Evolutionary conservation across 768 basidiomycete genomes (phyloP).

Genomic region (Russula emetica): DNA sequence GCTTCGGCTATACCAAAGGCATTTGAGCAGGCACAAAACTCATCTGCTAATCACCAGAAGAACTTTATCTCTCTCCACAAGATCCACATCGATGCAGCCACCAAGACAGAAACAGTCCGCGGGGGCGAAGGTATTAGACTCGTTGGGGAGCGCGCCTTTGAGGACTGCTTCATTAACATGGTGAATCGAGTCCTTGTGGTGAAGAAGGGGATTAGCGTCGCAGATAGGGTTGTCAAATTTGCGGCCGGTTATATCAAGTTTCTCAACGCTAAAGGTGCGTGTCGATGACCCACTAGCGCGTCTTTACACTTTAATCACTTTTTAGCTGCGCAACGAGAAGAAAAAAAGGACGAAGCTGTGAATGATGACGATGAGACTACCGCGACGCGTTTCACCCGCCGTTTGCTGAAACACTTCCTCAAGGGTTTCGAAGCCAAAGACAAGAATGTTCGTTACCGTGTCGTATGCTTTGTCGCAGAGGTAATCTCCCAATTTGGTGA

Average conservation of each 20-base stretch:
- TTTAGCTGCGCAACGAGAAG: conserved; percentile 36
- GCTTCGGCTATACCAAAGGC: conserved; percentile 50
- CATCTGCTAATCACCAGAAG: conserved; percentile 81
- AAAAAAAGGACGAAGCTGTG: conserved; percentile 35
- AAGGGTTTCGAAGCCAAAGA: conserved; percentile 82
- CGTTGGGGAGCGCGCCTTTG: conserved; percentile 74
- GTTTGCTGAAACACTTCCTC: conserved; percentile 53
- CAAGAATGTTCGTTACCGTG: conserved; percentile 79
- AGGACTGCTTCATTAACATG: conserved; percentile 56
- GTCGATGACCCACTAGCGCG: not conserved
- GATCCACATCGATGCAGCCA: conserved; percentile 62
- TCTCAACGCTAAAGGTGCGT: conserved; percentile 70
- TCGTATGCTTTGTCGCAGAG: conserved; percentile 69
- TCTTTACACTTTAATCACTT: not conserved
- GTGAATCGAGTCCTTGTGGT: conserved; percentile 57
- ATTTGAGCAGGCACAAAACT: conserved; percentile 74
- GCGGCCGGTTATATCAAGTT: conserved; percentile 72
- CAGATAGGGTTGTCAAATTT: conserved; percentile 79
- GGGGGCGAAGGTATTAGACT: conserved; percentile 51
- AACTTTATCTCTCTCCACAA: conserved; percentile 81
- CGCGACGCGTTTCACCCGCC: conserved; percentile 46
- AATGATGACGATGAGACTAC: conserved; percentile 47
- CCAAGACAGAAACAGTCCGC: conserved; percentile 45
- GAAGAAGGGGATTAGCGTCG: conserved; percentile 76
- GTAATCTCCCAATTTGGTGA: conserved; percentile 78